Conservation (phyloP, 2,329 filamentous ascomycete genomes). For the Arthrobotrys conoides region DNA sequence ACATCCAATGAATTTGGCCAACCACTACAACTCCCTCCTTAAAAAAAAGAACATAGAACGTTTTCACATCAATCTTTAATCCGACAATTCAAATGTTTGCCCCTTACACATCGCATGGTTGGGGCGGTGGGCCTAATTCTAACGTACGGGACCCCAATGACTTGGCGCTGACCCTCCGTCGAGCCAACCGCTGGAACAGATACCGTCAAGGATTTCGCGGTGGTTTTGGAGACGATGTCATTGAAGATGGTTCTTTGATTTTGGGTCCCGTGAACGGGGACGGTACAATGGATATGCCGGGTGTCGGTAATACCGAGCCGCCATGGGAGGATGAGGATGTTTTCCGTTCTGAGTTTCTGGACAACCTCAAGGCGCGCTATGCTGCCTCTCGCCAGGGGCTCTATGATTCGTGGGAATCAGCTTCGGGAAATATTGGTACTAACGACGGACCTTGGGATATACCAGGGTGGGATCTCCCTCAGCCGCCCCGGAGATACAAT, state of each 20-base stretch:
- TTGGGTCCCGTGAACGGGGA: neutral
- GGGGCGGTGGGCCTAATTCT: no score
- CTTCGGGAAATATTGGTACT: neutral
- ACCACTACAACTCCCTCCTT: neutral
- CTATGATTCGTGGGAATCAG: conserved; percentile 14
- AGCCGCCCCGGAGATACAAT: neutral
- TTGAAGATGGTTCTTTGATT: neutral
- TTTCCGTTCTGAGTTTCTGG: conserved; percentile 37
- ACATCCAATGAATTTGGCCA: neutral
- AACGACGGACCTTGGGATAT: conserved; percentile 1
- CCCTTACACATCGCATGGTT: neutral
- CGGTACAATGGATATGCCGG: no score
- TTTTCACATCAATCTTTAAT: neutral
- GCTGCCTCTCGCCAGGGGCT: conserved; percentile 7
- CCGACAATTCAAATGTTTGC: neutral
- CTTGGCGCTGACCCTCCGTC: neutral
- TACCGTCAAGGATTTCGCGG: neutral
- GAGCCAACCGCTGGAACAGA: neutral
- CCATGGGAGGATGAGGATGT: conserved; percentile 29
- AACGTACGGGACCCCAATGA: neutral
- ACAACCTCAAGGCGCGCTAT: conserved; percentile 31
- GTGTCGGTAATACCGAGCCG: neutral
- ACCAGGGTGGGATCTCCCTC: neutral
- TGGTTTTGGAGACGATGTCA: neutral
- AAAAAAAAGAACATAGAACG: neutral